These are phyloP conservation scores for Tetrahymena borealis DNA, from an alignment of 73 alveolate species.

Conservation along the genomic window DNA sequence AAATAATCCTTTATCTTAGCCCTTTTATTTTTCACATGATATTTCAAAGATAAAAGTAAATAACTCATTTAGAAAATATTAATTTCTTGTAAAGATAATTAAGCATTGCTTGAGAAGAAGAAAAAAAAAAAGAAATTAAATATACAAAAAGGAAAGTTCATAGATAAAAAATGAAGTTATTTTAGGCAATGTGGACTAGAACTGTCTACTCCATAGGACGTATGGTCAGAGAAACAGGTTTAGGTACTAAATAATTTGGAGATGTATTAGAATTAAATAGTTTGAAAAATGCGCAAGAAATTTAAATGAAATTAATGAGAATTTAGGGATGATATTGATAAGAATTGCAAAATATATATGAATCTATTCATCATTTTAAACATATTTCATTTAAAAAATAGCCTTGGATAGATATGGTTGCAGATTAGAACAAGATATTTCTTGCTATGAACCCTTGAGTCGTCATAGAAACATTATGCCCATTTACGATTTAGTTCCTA, in stretches of 20 bases:
- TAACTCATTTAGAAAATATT: neutral
- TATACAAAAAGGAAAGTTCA: neutral
- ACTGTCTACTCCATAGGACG: neutral
- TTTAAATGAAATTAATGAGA: no score
- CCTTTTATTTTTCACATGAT: neutral
- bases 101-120: neutral
- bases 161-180: neutral
- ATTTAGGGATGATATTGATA: no score
- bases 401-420: conserved; percentile 34
- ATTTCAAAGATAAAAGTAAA: neutral
- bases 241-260: no score
- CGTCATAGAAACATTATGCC: conserved; percentile 63
- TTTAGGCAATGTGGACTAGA: conserved; percentile 1
- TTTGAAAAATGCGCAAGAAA: no score
- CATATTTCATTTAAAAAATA: neutral
- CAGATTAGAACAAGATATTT: conserved; percentile 43
- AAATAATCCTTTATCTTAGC: neutral
- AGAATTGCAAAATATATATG: neutral
- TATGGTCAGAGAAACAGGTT: neutral
- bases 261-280: no score
- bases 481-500: conserved; percentile 46
- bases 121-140: neutral
- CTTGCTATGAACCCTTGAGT: conserved; percentile 50
- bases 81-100: neutral
- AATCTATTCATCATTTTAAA: neutral